These are phyloP conservation scores for Bretziella fagacearum DNA, from an alignment of 2,329 filamentous ascomycete genomes.

Conservation along the genomic window DNA sequence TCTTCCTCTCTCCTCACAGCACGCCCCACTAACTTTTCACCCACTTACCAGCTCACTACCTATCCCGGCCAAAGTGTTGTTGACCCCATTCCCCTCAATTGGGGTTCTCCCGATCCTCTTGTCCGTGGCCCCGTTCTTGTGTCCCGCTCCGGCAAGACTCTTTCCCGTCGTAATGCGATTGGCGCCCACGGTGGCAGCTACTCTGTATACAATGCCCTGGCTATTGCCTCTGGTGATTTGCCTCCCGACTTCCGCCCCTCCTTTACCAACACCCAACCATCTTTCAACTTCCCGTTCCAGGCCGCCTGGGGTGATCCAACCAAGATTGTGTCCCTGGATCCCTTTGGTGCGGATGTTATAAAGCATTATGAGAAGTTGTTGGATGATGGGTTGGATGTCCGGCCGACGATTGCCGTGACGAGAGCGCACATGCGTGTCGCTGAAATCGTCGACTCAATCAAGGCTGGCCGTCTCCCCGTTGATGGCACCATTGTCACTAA, in stretches of 20 bases:
- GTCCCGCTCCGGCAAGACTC: constrained; percentile 16
- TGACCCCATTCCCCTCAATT: constrained; percentile 17
- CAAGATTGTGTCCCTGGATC: constrained; percentile 97
- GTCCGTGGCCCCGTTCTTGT: constrained; percentile 17
- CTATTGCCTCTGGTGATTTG: constrained; percentile 79
- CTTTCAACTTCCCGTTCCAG: constrained; percentile 75
- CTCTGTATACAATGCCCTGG: constrained; percentile 86
- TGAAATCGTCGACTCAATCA: constrained; percentile 79
- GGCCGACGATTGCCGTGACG: constrained; percentile 82
- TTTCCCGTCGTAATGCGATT: constrained; percentile 18
- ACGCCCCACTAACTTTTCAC: neutral
- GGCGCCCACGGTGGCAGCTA: constrained; percentile 59
- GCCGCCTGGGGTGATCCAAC: constrained; percentile 75
- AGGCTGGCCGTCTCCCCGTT: constrained; percentile 51
- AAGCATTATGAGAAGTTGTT: constrained; percentile 8
- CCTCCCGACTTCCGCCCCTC: constrained; percentile 48
- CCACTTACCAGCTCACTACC: constrained; percentile 16
- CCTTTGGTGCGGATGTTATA: constrained; percentile 52
- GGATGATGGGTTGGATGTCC: constrained; percentile 35
- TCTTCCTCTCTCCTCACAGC: neutral
- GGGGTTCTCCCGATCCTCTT: constrained; percentile 16
- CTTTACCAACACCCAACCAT: constrained; percentile 68
- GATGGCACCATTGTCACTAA: constrained; percentile 90
- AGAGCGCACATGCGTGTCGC: constrained; percentile 88
- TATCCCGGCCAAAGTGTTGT: constrained; percentile 18